These are phyloP conservation scores for Catunica adiposa DNA, from an alignment of 2,329 filamentous ascomycete genomes.

Conservation along the genomic window DNA sequence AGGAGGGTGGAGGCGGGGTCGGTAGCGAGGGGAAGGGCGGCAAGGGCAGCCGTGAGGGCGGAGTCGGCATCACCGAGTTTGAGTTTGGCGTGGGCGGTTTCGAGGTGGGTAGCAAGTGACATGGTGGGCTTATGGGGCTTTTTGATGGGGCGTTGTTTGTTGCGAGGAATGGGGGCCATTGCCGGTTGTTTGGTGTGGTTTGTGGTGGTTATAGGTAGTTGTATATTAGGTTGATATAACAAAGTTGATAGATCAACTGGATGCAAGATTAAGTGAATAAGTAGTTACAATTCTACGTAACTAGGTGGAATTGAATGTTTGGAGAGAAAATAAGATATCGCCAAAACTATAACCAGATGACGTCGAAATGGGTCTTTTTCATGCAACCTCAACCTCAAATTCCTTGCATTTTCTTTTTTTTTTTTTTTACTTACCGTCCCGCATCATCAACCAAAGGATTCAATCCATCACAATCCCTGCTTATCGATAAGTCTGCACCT, in stretches of 20 bases:
- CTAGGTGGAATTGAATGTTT: no score
- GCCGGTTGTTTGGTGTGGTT: background rate
- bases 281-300: no score
- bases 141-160: conserved; percentile 17
- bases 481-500: conserved; percentile 10
- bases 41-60: conserved; percentile 25
- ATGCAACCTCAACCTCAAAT: background rate
- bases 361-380: background rate
- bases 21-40: conserved; percentile 27
- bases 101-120: conserved; percentile 20
- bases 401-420: conserved; percentile 12
- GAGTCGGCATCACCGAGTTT: conserved; percentile 27
- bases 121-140: conserved; percentile 22
- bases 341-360: background rate
- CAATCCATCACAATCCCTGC: conserved; percentile 8
- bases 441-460: background rate
- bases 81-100: conserved; percentile 27
- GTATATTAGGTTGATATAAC: no score
- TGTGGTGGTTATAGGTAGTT: no score
- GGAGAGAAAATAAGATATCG: no score
- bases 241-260: no score
- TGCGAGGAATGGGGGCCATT: conserved; percentile 25
- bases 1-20: conserved; percentile 39
- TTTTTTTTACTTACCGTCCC: conserved; percentile 9
- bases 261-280: no score